phyloP scores from a whole-genome alignment of 257 asterid species.

The Apocynum venetum region DNA sequence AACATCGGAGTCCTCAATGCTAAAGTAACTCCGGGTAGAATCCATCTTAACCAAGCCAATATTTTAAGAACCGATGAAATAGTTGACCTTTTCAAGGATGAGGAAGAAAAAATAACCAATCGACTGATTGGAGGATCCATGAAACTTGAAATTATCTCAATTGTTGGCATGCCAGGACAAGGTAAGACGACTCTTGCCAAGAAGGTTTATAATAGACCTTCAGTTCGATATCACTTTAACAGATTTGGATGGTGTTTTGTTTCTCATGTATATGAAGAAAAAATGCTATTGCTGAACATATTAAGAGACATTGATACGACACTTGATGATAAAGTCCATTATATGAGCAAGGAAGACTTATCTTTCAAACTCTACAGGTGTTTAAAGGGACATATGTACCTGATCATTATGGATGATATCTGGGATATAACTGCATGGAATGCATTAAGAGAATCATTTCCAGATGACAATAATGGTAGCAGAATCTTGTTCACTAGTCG shows the following conservation, averaged over 20 bases:
- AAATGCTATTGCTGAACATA: background rate
- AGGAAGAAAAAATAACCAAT: background rate
- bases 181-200: slow-evolving; percentile 7
- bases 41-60: background rate
- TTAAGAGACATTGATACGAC: background rate
- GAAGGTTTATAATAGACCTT: background rate
- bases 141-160: background rate
- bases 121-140: background rate
- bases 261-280: background rate
- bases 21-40: background rate
- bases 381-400: background rate
- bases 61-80: background rate
- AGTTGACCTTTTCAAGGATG: slow-evolving; percentile 4
- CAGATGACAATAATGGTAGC: slow-evolving; percentile 14
- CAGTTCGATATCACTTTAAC: background rate
- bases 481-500: slow-evolving; percentile 14
- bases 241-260: background rate
- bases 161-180: background rate
- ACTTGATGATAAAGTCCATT: background rate
- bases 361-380: background rate
- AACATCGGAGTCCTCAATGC: background rate
- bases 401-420: background rate
- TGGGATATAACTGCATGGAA: background rate
- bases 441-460: slow-evolving; percentile 6
- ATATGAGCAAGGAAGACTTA: background rate